Base-by-base conservation (phyloP, 768 basidiomycete species). In the Albatrellus ellisii region DNA sequence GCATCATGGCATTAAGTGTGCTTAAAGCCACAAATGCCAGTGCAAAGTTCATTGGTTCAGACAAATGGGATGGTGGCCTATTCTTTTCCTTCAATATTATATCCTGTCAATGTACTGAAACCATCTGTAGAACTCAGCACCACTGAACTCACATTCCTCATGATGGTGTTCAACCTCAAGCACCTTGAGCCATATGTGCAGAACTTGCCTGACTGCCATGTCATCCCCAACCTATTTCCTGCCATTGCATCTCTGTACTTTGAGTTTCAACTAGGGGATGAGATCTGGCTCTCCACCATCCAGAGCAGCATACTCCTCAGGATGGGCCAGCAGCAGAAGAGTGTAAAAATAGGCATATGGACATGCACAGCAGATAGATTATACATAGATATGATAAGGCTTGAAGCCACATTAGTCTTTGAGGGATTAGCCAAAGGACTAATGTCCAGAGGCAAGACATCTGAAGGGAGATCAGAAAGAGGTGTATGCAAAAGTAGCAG, bases 141-240 rank as follows among this genome's bases (percentile, higher is more conserved):
- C n/a, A 56, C 61, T 2, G 82, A 84, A 45, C 63, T 83, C n/a
- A 63, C 73, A 1, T 63, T 79, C 36, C 57, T 84, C 7, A 57
- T 92, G 43, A 80, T 88, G 0, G 89, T 94, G 0, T 98, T 94
- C 58, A 95, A 98, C 59, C 70, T 98, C 52, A 97, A 97, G 59
- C 81, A 95, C 1, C 72, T 99, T 10, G 85, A 92, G 52, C 85
- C 94, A 4, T 99, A 99, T 50, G 83, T 90, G 1, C 91, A 95
- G 59, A 89, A 89, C 57, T 79, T 84, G 77, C 70, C 97, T 32
- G 95, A 98, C 59, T 97, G 94, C 54, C 95, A 97, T 56, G 89
- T 94, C 52, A 75, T 98, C 43, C 69, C 97, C 31, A 95, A 99
- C 59, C 69, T 98, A 18, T 69, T 99, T 11, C 94, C 95, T 0